phyloP scores from a whole-genome alignment of 2,329 filamentous ascomycete species.

The Phaeoacremonium minimum region DNA sequence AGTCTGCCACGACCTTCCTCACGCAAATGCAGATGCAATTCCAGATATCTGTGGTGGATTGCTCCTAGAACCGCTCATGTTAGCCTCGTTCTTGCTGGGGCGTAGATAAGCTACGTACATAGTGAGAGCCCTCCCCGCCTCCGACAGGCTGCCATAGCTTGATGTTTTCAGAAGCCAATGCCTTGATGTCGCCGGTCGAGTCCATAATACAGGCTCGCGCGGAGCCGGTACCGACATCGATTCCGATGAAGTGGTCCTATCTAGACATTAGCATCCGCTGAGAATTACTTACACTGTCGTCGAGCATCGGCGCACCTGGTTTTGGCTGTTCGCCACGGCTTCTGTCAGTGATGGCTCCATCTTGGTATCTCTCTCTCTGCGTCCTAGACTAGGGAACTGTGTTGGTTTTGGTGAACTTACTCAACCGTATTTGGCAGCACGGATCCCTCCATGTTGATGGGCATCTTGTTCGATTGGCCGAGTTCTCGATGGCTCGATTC shows the following conservation, averaged over 20 bases:
- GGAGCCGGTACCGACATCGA: conserved; percentile 95
- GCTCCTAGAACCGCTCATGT: conserved; percentile 56
- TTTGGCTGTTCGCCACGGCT: too few species aligned
- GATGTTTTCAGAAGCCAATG: conserved; percentile 69
- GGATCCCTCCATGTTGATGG: too few species aligned
- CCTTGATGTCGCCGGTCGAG: conserved; percentile 80
- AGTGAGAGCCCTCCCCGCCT: conserved; percentile 51
- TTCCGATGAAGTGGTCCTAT: conserved; percentile 68
- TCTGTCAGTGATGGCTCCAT: too few species aligned
- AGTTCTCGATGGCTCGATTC: too few species aligned
- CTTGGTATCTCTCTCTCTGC: too few species aligned
- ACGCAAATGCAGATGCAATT: conserved; percentile 87
- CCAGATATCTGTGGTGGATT: conserved; percentile 98
- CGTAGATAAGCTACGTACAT: conserved; percentile 43
- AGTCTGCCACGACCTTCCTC: conserved; percentile 74
- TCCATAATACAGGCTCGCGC: conserved; percentile 96
- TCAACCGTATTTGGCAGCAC: too few species aligned
- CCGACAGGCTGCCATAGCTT: conserved; percentile 75
- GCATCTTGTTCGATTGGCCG: too few species aligned
- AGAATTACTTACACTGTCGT: background rate
- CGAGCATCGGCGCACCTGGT: too few species aligned
- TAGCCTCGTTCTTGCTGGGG: background rate
- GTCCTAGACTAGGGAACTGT: too few species aligned
- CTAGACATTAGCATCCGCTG: background rate
- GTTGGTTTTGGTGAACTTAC: too few species aligned